Base-by-base conservation (phyloP, 73 alveolate genomes). In the Blepharisma stoltei region DNA sequence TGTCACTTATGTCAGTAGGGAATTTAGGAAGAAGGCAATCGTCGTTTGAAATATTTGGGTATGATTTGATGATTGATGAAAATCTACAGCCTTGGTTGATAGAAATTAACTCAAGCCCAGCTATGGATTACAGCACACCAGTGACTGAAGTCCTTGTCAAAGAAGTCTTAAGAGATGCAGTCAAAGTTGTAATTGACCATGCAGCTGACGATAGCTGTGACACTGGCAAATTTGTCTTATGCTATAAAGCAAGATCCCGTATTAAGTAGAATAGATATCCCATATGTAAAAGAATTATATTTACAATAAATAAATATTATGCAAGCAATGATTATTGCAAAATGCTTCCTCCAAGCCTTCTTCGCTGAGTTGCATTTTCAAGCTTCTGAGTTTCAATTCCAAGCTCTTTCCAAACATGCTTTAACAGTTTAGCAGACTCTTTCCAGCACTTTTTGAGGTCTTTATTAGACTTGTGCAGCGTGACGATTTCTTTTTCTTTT, bases 51-150 rank as follows among this genome's bases (percentile, higher is more conserved):
- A 70, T 97, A 70, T 90, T 87, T 60, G 99, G 99, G 50, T 97
- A 91, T 85, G 99, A 97, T 87, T 86, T 95, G 21, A 95, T 93
- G 99, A 93, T 93, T n/a, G 98, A 93, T 70, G 97, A 93, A 21
- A 83, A 88, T 43, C 81, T 82, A 45, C 84, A 90, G 55, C 86
- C 91, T 60, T 93, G 97, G 96, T 89, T 93, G 21, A 84, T 93
- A 41, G 98, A 93, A 77, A 89, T 93, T 41, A 93, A 93, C 81
- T 84, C 96, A n/a, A 69, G 90, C 43, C 98, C 98, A 9, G 88
- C 95, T 5, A 81, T 93, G 98, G 97, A 93, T 73, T 93, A 93
- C 80, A 89, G 98, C 6, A 97, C 99, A 6, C 18, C n/a, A 60
- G 88, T 83, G 6, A 86, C 93, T 5, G 86, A 82, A 49, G 68